A percentile compares a stretch with the other conserved stretches of the same genome.
Conservation (phyloP, 2,329 filamentous ascomycete genomes). For the Paraconiothyrium sp. region DNA sequence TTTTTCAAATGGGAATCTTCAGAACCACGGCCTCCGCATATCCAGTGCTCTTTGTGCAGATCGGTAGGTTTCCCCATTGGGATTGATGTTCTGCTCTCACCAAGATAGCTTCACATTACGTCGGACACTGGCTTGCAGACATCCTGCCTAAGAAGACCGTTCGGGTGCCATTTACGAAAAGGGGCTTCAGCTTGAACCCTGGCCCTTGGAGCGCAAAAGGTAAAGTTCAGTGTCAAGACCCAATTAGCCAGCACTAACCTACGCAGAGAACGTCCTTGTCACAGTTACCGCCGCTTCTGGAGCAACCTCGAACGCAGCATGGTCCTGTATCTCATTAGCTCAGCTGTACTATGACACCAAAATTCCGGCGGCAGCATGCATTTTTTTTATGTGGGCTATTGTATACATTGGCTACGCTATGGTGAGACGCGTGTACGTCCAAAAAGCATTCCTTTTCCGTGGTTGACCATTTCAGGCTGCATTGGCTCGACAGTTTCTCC, state of each 20-base stretch:
- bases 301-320: constrained; percentile 47
- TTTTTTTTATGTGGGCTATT: constrained; percentile 69
- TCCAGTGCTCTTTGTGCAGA: constrained; percentile 70
- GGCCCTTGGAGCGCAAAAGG: constrained; percentile 66
- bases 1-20: constrained; percentile 66
- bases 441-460: neutral
- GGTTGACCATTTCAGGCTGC: constrained; percentile 52
- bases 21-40: constrained; percentile 67
- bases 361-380: constrained; percentile 63
- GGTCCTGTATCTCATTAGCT: constrained; percentile 63
- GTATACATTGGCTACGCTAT: constrained; percentile 68
- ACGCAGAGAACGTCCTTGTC: constrained; percentile 62
- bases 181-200: constrained; percentile 64
- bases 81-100: neutral
- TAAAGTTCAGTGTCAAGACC: constrained; percentile 10
- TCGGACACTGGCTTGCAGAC: constrained; percentile 63
- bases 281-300: constrained; percentile 56
- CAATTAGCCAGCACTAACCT: neutral
- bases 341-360: constrained; percentile 66
- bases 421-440: constrained; percentile 7
- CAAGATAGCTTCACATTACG: constrained; percentile 60
- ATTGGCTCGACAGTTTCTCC: constrained; percentile 64
- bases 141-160: constrained; percentile 60
- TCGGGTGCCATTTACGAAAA: constrained; percentile 58
- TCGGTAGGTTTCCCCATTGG: constrained; percentile 34